phyloP scores from a whole-genome alignment of 108 stramenopile species.

The Bacterosira constricta region DNA sequence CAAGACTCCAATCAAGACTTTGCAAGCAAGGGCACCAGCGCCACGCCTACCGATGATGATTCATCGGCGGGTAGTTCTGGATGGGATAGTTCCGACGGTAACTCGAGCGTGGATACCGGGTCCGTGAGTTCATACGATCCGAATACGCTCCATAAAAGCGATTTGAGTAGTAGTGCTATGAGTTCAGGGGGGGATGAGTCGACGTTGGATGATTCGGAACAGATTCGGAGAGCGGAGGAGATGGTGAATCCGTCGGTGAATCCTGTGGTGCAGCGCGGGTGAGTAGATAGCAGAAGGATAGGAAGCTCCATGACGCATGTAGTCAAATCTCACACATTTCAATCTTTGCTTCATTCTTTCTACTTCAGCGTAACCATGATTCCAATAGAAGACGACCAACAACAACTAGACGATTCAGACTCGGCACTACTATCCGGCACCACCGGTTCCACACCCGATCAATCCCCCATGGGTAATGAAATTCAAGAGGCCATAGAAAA shows the following conservation, averaged over 20 bases:
- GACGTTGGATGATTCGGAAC: too few relatives aligned
- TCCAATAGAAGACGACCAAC: slow-evolving; percentile 28
- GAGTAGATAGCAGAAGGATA: slow-evolving; percentile 1
- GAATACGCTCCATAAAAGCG: slow-evolving; percentile 14
- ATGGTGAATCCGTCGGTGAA: slow-evolving; percentile 25
- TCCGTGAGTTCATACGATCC: slow-evolving; percentile 38
- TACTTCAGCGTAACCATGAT: slow-evolving; percentile 34
- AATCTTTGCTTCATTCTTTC: not conserved
- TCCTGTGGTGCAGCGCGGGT: slow-evolving; percentile 28
- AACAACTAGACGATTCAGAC: slow-evolving; percentile 4
- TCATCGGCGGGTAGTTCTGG: slow-evolving; percentile 49
- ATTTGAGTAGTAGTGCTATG: slow-evolving; percentile 14
- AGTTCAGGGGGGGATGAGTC: slow-evolving; percentile 7
- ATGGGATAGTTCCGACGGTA: slow-evolving; percentile 40
- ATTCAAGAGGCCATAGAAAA: slow-evolving; percentile 77
- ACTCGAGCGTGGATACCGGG: slow-evolving; percentile 31
- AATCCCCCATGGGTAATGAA: slow-evolving; percentile 37
- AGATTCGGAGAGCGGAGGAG: slow-evolving; percentile 21
- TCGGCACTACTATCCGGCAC: too few relatives aligned
- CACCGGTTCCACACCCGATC: too few relatives aligned
- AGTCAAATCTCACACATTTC: not conserved
- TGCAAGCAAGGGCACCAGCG: not conserved
- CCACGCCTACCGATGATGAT: slow-evolving; percentile 20
- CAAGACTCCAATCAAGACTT: not conserved
- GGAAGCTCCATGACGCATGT: too few relatives aligned